These are phyloP conservation scores for Didymella exigua DNA, from an alignment of 2,329 filamentous ascomycete genomes.

Conservation along the genomic window DNA sequence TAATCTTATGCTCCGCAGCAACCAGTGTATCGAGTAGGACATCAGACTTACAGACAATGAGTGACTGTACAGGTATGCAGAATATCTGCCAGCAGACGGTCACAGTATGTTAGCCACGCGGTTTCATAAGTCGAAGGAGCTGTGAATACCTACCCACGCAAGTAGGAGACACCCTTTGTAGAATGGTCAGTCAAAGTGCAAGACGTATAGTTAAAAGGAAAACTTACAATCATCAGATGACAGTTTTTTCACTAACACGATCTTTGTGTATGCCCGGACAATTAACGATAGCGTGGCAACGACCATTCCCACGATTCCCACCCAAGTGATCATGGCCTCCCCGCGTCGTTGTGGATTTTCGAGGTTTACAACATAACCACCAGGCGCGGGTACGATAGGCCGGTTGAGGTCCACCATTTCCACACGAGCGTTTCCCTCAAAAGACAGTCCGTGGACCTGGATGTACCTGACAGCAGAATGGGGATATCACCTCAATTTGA, in stretches of 20 bases:
- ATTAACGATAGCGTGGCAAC: constrained; percentile 22
- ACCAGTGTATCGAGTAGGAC: too few species aligned
- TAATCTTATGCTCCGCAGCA: neutral
- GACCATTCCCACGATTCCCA: constrained; percentile 25
- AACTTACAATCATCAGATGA: constrained; percentile 31
- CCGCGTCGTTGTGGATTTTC: constrained; percentile 28
- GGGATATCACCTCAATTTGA: neutral
- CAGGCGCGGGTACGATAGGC: constrained; percentile 21
- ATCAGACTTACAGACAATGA: constrained; percentile 20
- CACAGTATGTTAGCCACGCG: neutral
- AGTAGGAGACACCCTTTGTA: constrained; percentile 16
- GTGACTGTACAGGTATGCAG: constrained; percentile 15
- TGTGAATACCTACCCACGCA: constrained; percentile 12
- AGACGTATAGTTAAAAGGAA: neutral
- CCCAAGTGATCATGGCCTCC: constrained; percentile 20
- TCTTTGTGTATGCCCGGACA: constrained; percentile 33
- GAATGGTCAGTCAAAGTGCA: neutral
- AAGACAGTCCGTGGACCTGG: neutral
- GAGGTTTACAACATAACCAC: constrained; percentile 32
- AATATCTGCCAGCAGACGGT: neutral
- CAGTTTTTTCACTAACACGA: constrained; percentile 24
- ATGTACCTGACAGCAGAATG: neutral
- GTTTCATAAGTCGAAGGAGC: neutral
- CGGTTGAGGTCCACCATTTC: constrained; percentile 9
- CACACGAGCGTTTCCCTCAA: neutral